These are phyloP conservation scores for Colletotrichum sp. DNA, from an alignment of 2,329 filamentous ascomycete species.

Conservation along the genomic window DNA sequence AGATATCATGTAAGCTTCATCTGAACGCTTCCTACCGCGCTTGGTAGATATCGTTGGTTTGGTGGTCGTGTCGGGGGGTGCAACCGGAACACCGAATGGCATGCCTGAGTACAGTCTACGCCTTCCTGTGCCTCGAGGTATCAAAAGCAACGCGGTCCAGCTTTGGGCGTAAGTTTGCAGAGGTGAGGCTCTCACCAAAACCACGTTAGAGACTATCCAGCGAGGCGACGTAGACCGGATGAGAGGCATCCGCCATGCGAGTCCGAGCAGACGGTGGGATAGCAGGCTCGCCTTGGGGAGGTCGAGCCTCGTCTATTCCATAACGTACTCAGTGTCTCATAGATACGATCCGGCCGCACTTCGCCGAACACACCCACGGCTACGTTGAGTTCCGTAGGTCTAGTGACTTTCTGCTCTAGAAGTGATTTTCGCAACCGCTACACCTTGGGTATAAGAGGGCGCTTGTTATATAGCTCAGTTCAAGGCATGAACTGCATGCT, in stretches of 20 bases:
- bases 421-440: not conserved
- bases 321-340: not conserved
- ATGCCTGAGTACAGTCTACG: not conserved
- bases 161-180: not conserved
- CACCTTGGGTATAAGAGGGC: not conserved
- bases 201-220: not conserved
- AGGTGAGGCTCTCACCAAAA: not conserved
- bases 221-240: not conserved
- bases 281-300: not conserved
- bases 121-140: not conserved
- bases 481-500: not conserved
- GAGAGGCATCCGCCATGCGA: not conserved
- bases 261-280: not conserved
- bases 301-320: not conserved
- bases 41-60: not conserved
- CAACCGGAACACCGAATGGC: not conserved
- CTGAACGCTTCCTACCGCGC: not conserved
- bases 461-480: not conserved
- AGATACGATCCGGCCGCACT: not conserved
- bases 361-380: not conserved
- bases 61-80: not conserved
- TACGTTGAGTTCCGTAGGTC: not conserved
- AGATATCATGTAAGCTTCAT: not conserved
- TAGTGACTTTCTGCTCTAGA: not conserved
- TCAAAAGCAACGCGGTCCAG: not conserved